These are phyloP conservation scores for Colletotrichum sojae DNA, from an alignment of 2,329 filamentous ascomycete genomes.

Conservation along the genomic window DNA sequence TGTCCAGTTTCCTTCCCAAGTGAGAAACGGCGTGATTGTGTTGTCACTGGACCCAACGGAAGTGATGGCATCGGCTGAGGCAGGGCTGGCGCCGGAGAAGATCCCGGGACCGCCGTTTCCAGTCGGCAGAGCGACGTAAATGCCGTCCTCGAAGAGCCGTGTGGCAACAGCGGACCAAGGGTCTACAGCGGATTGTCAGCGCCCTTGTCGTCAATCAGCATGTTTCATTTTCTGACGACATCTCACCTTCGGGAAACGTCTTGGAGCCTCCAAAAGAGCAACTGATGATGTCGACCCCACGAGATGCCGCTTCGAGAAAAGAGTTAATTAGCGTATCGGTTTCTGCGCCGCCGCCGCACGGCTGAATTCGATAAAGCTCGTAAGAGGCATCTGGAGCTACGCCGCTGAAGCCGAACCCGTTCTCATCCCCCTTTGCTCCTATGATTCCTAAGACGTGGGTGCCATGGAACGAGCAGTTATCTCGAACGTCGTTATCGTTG, in stretches of 20 bases:
- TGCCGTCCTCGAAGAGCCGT: conserved; percentile 17
- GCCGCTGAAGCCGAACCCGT: conserved; percentile 43
- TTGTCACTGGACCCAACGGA: conserved; percentile 32
- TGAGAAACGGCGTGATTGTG: conserved; percentile 26
- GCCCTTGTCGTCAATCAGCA: no score
- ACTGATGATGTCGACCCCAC: conserved; percentile 16
- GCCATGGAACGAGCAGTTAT: conserved; percentile 17
- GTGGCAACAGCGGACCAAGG: conserved; percentile 24
- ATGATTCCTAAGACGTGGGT: conserved; percentile 27
- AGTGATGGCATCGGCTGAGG: conserved; percentile 23
- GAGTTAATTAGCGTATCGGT: conserved; percentile 28
- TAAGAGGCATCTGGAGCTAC: conserved; percentile 45
- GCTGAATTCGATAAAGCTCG: conserved; percentile 43
- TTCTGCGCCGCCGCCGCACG: conserved; percentile 32
- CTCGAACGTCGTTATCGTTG: conserved; percentile 24
- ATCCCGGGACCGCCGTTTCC: conserved; percentile 26
- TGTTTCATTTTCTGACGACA: background rate
- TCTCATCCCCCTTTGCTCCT: conserved; percentile 23
- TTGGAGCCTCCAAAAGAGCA: conserved; percentile 13
- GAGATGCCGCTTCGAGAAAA: conserved; percentile 24
- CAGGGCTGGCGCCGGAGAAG: conserved; percentile 23
- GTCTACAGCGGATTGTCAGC: background rate
- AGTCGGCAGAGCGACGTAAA: conserved; percentile 22
- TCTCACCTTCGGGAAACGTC: conserved; percentile 25
- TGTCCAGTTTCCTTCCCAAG: conserved; percentile 36